These are phyloP conservation scores for Pythium myriotylum DNA, from an alignment of 352 stramenopile genomes.

Conservation along the genomic window DNA sequence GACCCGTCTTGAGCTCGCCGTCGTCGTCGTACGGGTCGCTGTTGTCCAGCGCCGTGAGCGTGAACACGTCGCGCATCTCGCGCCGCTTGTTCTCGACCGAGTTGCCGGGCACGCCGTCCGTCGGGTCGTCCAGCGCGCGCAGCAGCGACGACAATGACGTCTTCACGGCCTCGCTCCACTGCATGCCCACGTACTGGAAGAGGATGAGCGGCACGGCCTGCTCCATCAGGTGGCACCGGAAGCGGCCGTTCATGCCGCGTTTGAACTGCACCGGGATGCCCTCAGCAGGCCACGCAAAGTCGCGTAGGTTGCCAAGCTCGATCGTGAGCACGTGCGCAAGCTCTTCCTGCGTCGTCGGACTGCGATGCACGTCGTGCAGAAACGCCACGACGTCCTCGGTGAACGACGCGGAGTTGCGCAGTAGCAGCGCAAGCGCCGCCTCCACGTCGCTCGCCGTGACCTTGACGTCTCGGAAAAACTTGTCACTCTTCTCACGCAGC, in stretches of 20 bases:
- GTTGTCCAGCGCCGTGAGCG: conserved; percentile 10
- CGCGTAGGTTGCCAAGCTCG: conserved; percentile 43
- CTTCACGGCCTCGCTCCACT: conserved; percentile 37
- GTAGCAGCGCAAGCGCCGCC: conserved; percentile 31
- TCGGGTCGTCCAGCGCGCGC: conserved; percentile 3
- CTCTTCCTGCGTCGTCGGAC: conserved; percentile 38
- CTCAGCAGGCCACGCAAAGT: conserved; percentile 39
- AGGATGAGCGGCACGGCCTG: conserved; percentile 49
- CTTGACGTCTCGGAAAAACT: conserved; percentile 22
- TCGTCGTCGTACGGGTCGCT: conserved; percentile 2
- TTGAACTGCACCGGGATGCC: conserved; percentile 43
- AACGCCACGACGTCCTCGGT: conserved; percentile 39
- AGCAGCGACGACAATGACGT: conserved; percentile 29
- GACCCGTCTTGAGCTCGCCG: neutral
- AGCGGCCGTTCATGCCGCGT: conserved; percentile 50
- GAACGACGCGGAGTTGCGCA: conserved; percentile 36
- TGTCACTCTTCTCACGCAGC: conserved; percentile 31
- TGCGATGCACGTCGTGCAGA: conserved; percentile 37
- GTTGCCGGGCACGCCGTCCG: neutral
- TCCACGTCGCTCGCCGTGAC: conserved; percentile 34
- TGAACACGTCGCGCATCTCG: conserved; percentile 13
- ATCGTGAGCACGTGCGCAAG: conserved; percentile 52
- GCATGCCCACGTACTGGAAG: conserved; percentile 46
- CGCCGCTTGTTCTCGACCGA: conserved; percentile 8
- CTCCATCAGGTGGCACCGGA: conserved; percentile 45